phyloP scores from a whole-genome alignment of 2,329 filamentous ascomycete species.

The Mollisia scopiformis region DNA sequence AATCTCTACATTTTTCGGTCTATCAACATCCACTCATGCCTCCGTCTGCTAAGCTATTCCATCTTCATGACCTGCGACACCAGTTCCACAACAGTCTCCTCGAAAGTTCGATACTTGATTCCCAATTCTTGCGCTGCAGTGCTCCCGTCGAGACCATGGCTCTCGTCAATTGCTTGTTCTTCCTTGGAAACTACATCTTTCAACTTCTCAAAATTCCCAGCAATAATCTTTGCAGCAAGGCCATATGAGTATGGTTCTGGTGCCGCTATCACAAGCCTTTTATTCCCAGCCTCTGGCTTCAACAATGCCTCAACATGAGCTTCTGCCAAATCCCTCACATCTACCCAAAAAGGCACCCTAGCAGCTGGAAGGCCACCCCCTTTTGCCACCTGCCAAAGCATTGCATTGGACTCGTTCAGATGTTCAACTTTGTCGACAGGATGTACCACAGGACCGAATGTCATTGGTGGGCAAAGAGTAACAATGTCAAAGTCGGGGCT shows the following conservation, averaged over 20 bases:
- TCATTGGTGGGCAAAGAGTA: slow-evolving; percentile 63
- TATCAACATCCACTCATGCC: too few species aligned
- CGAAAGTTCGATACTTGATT: slow-evolving; percentile 57
- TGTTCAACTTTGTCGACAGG: slow-evolving; percentile 61
- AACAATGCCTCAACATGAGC: slow-evolving; percentile 61
- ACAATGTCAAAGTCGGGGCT: slow-evolving; percentile 58
- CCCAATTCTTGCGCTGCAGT: slow-evolving; percentile 54
- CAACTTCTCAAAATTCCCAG: slow-evolving; percentile 38
- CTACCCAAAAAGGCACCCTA: slow-evolving; percentile 55
- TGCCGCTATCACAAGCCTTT: slow-evolving; percentile 58
- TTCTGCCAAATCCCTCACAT: slow-evolving; percentile 60
- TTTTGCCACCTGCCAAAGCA: slow-evolving; percentile 62
- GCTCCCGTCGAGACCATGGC: slow-evolving; percentile 45
- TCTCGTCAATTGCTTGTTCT: slow-evolving; percentile 40
- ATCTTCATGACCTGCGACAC: slow-evolving; percentile 45
- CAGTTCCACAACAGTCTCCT: slow-evolving; percentile 60
- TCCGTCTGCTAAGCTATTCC: too few species aligned
- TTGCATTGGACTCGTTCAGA: slow-evolving; percentile 73
- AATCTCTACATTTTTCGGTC: too few species aligned
- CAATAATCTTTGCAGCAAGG: slow-evolving; percentile 46
- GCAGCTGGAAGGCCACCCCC: slow-evolving; percentile 54
- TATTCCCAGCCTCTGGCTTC: slow-evolving; percentile 56
- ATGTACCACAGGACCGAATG: slow-evolving; percentile 63
- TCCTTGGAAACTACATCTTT: slow-evolving; percentile 28
- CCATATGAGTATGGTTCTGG: slow-evolving; percentile 51